Evolutionary conservation across 2,329 filamentous ascomycete genomes (phyloP).

Genomic region (Xylariaceae sp.): DNA sequence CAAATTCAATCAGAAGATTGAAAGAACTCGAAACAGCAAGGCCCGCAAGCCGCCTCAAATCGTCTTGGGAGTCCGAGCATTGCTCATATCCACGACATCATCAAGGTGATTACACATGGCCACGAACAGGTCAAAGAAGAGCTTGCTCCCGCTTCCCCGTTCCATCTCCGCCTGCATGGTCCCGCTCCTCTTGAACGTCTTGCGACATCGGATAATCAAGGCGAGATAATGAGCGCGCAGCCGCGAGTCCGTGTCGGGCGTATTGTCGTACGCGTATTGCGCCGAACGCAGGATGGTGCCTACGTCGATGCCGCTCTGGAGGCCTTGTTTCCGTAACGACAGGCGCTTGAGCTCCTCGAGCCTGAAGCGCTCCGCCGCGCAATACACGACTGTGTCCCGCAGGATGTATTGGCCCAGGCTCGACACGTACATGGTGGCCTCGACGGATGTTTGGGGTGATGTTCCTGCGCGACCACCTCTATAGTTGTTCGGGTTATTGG

Average conservation of each 20-base stretch:
- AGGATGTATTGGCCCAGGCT: slow-evolving; percentile 73
- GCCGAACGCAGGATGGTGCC: slow-evolving; percentile 87
- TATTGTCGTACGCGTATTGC: slow-evolving; percentile 93
- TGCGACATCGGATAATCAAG: slow-evolving; percentile 93
- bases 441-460: slow-evolving; percentile 53
- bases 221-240: slow-evolving; percentile 96
- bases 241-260: slow-evolving; percentile 85
- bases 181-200: slow-evolving; percentile 96
- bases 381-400: slow-evolving; percentile 92
- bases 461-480: slow-evolving; percentile 35
- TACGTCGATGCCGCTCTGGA: slow-evolving; percentile 89
- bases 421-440: slow-evolving; percentile 74
- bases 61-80: slow-evolving; percentile 56
- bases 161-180: slow-evolving; percentile 99
- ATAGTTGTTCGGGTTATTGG: slow-evolving; percentile 31
- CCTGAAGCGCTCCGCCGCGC: slow-evolving; percentile 83
- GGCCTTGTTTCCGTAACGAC: slow-evolving; percentile 87
- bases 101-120: slow-evolving; percentile 98
- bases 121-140: slow-evolving; percentile 98
- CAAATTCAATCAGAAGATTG: too few relatives aligned
- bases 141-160: slow-evolving; percentile 83
- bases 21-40: background rate
- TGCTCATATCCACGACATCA: slow-evolving; percentile 85
- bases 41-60: slow-evolving; percentile 41
- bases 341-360: slow-evolving; percentile 89